Conservation (phyloP, 2,329 filamentous ascomycete species). For the Calonectria crousiana region DNA sequence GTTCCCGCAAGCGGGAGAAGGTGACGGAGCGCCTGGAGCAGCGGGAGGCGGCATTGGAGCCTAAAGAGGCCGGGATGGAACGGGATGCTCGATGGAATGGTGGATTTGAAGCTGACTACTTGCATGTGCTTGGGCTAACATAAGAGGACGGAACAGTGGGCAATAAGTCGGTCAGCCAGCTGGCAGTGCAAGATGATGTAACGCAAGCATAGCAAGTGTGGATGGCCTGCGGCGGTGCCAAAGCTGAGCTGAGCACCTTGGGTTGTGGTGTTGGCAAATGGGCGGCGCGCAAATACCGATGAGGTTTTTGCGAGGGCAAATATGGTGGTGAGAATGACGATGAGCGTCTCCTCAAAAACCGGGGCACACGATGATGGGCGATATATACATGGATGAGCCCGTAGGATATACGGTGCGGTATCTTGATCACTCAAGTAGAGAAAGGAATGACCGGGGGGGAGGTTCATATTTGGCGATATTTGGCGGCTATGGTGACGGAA, state of each 20-base stretch:
- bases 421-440: not conserved
- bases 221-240: not conserved
- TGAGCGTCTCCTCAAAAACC: not conserved
- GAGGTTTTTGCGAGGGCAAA: not conserved
- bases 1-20: constrained; percentile 50
- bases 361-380: not conserved
- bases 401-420: not conserved
- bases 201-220: not conserved
- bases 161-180: constrained; percentile 9
- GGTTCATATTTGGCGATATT: not conserved
- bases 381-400: not conserved
- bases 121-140: constrained; percentile 18
- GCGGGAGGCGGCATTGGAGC: constrained; percentile 15
- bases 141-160: not conserved
- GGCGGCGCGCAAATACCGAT: not conserved
- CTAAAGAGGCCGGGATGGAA: constrained; percentile 16
- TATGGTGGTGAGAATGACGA: not conserved
- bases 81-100: constrained; percentile 4
- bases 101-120: constrained; percentile 13
- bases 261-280: constrained; percentile 8
- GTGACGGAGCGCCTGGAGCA: constrained; percentile 1
- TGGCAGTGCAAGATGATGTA: constrained; percentile 22
- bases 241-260: not conserved
- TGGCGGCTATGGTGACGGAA: not conserved
- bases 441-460: not conserved